Conservation (phyloP, 352 stramenopile genomes). For the Globisporangium viniferum region DNA sequence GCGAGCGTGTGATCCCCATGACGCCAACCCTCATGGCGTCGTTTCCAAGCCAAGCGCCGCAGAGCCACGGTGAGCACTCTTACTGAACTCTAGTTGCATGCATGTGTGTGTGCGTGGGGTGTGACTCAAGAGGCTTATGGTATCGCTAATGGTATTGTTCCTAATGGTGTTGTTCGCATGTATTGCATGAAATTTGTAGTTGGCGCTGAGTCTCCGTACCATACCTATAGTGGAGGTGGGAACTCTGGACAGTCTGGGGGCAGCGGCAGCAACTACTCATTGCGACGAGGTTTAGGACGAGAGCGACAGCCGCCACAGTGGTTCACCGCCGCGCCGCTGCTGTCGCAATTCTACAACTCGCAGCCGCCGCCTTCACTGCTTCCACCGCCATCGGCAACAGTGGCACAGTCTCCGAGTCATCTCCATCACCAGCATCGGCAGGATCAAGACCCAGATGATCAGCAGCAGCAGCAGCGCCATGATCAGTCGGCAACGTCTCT, state of each 20-base stretch:
- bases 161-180: no score
- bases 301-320: slow-evolving; percentile 15
- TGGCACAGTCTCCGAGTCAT: not conserved
- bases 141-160: no score
- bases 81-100: not conserved
- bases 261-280: not conserved
- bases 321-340: slow-evolving; percentile 16
- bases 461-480: not conserved
- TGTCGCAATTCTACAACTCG: slow-evolving; percentile 14
- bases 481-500: not conserved
- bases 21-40: slow-evolving; percentile 9
- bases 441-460: not conserved
- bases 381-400: not conserved
- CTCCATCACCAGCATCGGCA: not conserved
- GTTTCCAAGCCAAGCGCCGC: slow-evolving; percentile 2
- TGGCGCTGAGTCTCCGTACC: not conserved
- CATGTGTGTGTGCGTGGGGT: not conserved
- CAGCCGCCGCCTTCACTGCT: slow-evolving; percentile 1
- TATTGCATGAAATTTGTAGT: no score
- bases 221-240: not conserved
- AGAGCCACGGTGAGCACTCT: not conserved
- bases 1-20: slow-evolving; percentile 7
- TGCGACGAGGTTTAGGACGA: not conserved
- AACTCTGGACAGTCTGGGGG: not conserved
- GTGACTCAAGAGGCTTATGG: no score